Evolutionary conservation across 2,329 filamentous ascomycete genomes (phyloP).

Genomic region (Xylariaceae sp.): DNA sequence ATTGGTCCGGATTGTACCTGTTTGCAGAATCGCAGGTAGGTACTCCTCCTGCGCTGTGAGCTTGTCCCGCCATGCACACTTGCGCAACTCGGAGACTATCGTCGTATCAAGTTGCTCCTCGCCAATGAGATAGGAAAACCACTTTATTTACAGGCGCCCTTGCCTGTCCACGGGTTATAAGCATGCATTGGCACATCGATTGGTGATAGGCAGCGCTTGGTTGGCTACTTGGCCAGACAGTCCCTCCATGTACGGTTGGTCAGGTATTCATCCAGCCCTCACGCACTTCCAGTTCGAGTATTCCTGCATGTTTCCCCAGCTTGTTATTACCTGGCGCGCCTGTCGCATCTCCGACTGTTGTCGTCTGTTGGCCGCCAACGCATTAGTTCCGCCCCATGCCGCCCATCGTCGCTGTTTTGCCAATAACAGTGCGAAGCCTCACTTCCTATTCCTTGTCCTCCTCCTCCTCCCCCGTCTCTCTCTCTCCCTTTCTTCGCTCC

Average conservation of each 20-base stretch:
- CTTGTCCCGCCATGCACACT: conserved; percentile 4
- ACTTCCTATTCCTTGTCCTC: conserved; percentile 20
- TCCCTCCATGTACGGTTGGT: too few species aligned
- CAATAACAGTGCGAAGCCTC: conserved; percentile 21
- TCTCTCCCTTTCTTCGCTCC: conserved; percentile 7
- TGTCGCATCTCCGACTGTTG: conserved; percentile 1
- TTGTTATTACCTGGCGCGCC: conserved; percentile 7
- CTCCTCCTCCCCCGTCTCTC: conserved; percentile 6
- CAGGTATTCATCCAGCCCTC: not conserved
- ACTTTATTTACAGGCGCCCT: too few species aligned
- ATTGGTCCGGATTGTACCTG: conserved; percentile 14
- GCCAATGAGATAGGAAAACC: too few species aligned
- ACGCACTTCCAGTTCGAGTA: not conserved
- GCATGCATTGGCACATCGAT: too few species aligned
- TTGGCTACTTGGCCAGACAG: too few species aligned
- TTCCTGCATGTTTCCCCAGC: not conserved
- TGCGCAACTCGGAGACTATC: not conserved
- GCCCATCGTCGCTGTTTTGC: conserved; percentile 15
- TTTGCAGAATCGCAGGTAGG: not conserved
- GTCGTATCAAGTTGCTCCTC: not conserved
- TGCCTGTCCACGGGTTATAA: too few species aligned
- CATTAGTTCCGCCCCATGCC: conserved; percentile 14
- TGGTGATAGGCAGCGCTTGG: too few species aligned
- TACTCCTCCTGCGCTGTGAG: conserved; percentile 1
- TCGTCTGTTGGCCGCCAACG: conserved; percentile 15